phyloP scores from a whole-genome alignment of 345 rosid genomes.

The Excoecaria cochinchinensis region DNA sequence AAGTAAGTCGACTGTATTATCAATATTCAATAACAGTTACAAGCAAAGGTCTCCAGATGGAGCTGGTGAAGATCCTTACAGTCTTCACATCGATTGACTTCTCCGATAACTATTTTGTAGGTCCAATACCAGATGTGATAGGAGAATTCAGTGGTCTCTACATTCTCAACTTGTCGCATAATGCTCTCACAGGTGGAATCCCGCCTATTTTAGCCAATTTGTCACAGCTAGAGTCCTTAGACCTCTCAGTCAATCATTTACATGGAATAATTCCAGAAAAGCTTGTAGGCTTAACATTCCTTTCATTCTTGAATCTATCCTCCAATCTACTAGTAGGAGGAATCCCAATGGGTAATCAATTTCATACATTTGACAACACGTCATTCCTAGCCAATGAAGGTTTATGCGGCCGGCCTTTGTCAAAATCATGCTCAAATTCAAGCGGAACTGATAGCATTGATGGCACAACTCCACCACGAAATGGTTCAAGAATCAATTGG shows the following conservation, averaged over 20 bases:
- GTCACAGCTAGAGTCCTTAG: slow-evolving; percentile 16
- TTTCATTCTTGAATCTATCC: slow-evolving; percentile 22
- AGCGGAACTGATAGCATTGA: no score
- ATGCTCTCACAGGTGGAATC: slow-evolving; percentile 7
- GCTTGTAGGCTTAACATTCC: slow-evolving; percentile 14
- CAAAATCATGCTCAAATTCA: not conserved
- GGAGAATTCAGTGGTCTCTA: slow-evolving; percentile 16
- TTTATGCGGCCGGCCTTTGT: slow-evolving; percentile 7
- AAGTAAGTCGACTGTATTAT: slow-evolving; percentile 12
- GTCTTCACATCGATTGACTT: slow-evolving; percentile 36
- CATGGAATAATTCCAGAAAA: slow-evolving; percentile 17
- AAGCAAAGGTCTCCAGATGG: slow-evolving; percentile 29
- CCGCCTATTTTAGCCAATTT: not conserved
- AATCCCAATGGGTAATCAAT: slow-evolving; percentile 11
- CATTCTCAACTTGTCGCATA: slow-evolving; percentile 24
- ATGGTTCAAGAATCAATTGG: not conserved
- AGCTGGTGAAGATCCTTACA: slow-evolving; percentile 36
- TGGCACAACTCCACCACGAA: no score
- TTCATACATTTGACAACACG: not conserved
- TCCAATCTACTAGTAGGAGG: not conserved
- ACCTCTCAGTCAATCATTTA: slow-evolving; percentile 15
- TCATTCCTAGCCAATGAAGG: slow-evolving; percentile 16
- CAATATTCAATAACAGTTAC: slow-evolving; percentile 39
- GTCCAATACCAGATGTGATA: slow-evolving; percentile 10
- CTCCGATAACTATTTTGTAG: slow-evolving; percentile 19